Evolutionary conservation across 1,284 basidiomycete species (phyloP).

Genomic region (Porogramme epimiltina): DNA sequence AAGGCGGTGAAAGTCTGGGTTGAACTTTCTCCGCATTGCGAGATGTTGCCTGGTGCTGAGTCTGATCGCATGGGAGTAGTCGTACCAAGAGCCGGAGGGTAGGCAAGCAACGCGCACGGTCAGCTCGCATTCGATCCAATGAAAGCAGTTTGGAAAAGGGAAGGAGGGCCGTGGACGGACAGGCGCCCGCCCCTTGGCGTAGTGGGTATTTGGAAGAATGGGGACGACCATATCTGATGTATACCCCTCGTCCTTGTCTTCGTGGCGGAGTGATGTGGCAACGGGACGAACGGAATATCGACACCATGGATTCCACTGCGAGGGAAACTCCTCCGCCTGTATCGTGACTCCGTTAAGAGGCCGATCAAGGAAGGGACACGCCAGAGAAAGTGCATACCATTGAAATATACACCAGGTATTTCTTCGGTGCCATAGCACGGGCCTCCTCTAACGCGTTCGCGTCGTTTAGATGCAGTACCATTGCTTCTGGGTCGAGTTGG

Average conservation of each 20-base stretch:
- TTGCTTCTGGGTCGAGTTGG: no score
- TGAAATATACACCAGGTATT: no score
- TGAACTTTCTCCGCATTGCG: no score
- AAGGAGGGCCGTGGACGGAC: background rate
- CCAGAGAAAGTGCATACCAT: background rate
- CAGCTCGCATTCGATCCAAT: slow-evolving; percentile 4
- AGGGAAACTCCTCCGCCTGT: slow-evolving; percentile 1
- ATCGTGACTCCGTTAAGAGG: no score
- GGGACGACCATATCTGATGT: slow-evolving; percentile 7
- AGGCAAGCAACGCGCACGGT: background rate
- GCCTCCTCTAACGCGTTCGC: no score
- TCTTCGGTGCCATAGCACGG: no score
- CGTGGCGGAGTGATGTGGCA: background rate
- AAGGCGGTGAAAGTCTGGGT: no score
- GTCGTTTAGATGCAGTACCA: no score
- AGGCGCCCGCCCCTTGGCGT: background rate
- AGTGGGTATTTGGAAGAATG: background rate
- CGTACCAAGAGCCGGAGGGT: background rate
- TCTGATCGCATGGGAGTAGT: no score
- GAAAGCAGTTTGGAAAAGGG: slow-evolving; percentile 7
- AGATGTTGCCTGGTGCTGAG: no score
- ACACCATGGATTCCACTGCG: background rate
- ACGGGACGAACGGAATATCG: background rate
- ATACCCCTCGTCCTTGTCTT: background rate
- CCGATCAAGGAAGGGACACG: background rate